These are phyloP conservation scores for Xylariaceae sp. DNA, from an alignment of 2,329 filamentous ascomycete genomes.

Conservation along the genomic window DNA sequence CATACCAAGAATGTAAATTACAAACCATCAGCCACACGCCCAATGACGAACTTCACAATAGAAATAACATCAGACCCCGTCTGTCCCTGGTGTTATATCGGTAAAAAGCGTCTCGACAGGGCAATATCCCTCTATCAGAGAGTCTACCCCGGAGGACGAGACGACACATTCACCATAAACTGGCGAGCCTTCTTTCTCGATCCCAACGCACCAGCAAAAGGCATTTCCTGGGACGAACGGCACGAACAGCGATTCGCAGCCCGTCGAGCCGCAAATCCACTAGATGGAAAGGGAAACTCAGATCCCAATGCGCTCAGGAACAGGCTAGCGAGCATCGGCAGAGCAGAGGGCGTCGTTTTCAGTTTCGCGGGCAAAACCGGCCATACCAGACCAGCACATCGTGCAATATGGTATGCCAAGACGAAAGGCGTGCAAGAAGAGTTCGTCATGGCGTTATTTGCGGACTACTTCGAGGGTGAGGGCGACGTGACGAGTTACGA, in stretches of 20 bases:
- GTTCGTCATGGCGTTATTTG: constrained; percentile 12
- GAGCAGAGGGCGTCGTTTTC: constrained; percentile 5
- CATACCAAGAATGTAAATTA: no score
- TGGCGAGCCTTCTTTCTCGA: constrained; percentile 38
- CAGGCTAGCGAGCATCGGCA: constrained; percentile 5
- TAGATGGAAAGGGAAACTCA: neutral
- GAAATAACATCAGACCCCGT: constrained; percentile 11
- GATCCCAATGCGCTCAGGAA: neutral
- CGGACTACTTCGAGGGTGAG: constrained; percentile 12
- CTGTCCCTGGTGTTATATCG: constrained; percentile 36
- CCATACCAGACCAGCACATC: constrained; percentile 12
- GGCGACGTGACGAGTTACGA: constrained; percentile 13
- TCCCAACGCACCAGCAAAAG: constrained; percentile 20
- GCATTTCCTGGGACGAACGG: constrained; percentile 14
- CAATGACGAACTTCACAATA: constrained; percentile 16
- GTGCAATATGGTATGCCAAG: constrained; percentile 22
- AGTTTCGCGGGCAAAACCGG: constrained; percentile 8
- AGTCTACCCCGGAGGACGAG: constrained; percentile 35
- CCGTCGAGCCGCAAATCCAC: constrained; percentile 13
- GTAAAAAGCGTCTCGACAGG: constrained; percentile 34
- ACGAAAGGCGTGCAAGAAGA: constrained; percentile 1
- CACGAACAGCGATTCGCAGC: constrained; percentile 21
- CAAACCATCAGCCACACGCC: neutral
- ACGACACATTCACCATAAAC: constrained; percentile 33
- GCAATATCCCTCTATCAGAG: constrained; percentile 37